Conservation (phyloP, 73 alveolate genomes). For the Tetrahymena malaccensis region DNA sequence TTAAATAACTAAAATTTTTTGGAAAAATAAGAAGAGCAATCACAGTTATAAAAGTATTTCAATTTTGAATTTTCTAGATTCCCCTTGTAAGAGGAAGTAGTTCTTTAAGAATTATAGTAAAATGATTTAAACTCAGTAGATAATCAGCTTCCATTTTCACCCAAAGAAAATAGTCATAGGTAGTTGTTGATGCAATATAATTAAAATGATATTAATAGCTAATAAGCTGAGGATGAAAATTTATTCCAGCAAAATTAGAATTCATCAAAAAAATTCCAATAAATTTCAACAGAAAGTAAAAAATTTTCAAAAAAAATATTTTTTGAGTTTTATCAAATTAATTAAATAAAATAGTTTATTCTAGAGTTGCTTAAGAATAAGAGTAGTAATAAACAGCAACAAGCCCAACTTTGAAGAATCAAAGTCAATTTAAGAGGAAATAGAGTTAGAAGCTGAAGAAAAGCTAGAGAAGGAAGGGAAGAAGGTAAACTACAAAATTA, state of each 20-base stretch:
- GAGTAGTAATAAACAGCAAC: not conserved
- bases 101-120: not conserved
- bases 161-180: not conserved
- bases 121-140: not conserved
- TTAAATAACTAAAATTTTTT: not conserved
- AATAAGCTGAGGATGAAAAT: not conserved
- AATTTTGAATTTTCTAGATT: not conserved
- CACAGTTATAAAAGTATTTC: not conserved
- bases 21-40: not conserved
- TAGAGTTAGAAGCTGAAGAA: not conserved
- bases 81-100: not conserved
- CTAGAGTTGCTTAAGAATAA: not conserved
- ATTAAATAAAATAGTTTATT: not conserved
- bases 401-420: not conserved
- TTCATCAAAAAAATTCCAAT: not conserved
- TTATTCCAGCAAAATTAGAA: not conserved
- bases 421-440: not conserved
- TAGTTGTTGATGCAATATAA: not conserved
- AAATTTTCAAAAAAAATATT: too few relatives aligned
- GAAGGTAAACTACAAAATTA: not conserved
- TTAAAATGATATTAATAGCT: not conserved
- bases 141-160: not conserved
- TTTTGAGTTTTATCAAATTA: too few relatives aligned
- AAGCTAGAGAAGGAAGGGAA: not conserved
- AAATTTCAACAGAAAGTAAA: not conserved